Conservation (phyloP, 352 stramenopile genomes). For the Phytophthora sp. region DNA sequence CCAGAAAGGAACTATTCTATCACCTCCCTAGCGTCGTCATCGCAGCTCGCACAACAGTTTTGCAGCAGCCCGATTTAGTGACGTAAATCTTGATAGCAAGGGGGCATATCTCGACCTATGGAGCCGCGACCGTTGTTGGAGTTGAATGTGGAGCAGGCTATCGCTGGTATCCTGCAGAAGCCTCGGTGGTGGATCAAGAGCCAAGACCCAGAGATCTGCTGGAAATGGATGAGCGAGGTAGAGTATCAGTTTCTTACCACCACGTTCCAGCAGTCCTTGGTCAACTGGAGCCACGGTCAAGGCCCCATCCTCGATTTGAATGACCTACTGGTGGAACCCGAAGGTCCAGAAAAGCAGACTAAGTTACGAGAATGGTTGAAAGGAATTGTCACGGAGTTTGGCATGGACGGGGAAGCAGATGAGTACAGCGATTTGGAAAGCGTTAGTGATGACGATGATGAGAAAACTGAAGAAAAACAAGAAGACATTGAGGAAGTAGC, state of each 20-base stretch:
- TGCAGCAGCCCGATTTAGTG: too few species aligned
- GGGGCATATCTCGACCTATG: too few species aligned
- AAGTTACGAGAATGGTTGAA: conserved; percentile 31
- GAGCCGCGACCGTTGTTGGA: conserved; percentile 39
- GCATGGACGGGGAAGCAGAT: conserved; percentile 13
- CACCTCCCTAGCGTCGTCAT: too few species aligned
- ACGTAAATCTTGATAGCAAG: too few species aligned
- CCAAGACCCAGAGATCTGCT: conserved; percentile 26
- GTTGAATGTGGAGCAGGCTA: conserved; percentile 34
- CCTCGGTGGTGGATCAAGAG: conserved; percentile 48
- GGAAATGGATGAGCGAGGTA: conserved; percentile 45
- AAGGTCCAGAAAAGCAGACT: background rate
- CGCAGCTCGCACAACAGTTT: too few species aligned
- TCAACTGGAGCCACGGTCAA: conserved; percentile 12
- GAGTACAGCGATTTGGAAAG: conserved; percentile 15
- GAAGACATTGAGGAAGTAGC: too few species aligned
- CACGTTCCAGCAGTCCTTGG: conserved; percentile 30
- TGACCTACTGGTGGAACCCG: conserved; percentile 4
- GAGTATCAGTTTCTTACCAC: conserved; percentile 28
- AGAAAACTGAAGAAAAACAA: background rate
- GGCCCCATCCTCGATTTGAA: conserved; percentile 4
- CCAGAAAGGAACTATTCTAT: too few species aligned
- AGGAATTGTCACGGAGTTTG: conserved; percentile 20
- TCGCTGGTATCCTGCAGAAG: conserved; percentile 51
- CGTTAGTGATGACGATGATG: conserved; percentile 11